These are phyloP conservation scores for Harrya chromipes DNA, from an alignment of 768 basidiomycete species.

Conservation along the genomic window DNA sequence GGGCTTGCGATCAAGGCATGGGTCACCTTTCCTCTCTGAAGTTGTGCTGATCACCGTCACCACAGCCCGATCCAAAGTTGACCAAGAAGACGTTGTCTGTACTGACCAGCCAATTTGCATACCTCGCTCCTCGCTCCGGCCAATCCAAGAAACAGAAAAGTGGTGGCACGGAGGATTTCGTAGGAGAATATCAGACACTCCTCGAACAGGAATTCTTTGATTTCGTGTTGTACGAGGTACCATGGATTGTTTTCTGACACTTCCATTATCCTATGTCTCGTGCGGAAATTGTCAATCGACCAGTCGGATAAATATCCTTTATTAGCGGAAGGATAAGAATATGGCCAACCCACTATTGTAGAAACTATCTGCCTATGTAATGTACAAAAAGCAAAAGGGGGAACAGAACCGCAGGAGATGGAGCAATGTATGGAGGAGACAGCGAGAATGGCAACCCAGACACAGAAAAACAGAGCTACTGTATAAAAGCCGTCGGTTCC, in stretches of 20 bases:
- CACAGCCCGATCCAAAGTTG: slow-evolving; percentile 81
- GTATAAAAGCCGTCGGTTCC: slow-evolving; percentile 14
- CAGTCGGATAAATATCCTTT: slow-evolving; percentile 36
- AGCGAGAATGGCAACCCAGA: slow-evolving; percentile 17
- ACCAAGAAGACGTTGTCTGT: slow-evolving; percentile 73
- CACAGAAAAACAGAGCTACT: slow-evolving; percentile 12
- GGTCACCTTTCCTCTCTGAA: not conserved
- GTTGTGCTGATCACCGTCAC: not conserved
- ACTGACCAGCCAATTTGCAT: slow-evolving; percentile 76
- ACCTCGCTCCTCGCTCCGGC: slow-evolving; percentile 68
- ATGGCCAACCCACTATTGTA: slow-evolving; percentile 55
- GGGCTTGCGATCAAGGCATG: slow-evolving; percentile 78
- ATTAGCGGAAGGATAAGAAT: slow-evolving; percentile 63
- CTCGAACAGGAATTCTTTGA: slow-evolving; percentile 97
- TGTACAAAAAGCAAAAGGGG: slow-evolving; percentile 33
- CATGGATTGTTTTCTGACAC: slow-evolving; percentile 72
- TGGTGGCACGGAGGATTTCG: slow-evolving; percentile 60
- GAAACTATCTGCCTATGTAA: slow-evolving; percentile 45
- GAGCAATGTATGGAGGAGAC: slow-evolving; percentile 18
- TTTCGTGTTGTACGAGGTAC: slow-evolving; percentile 92
- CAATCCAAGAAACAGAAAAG: slow-evolving; percentile 38
- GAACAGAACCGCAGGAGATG: slow-evolving; percentile 20
- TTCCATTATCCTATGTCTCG: not conserved
- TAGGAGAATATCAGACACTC: slow-evolving; percentile 87
- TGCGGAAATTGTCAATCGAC: not conserved